Percentiles rank a stretch among this genome's conserved stretches.
These are phyloP conservation scores for maize (Zea mays) DNA, from an alignment of 176 grass and related monocot species.

Conservation along the genomic window Zm-B73-REFERENCE-NAM-5.0 NC_050096.1:51437001-51437500, in stretches of 20 bases:
- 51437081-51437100: conserved; percentile 61
- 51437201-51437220: conserved; percentile 77
- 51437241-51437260: neutral
- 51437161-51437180: conserved; percentile 55
- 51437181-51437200: conserved; percentile 49
- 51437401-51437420: conserved; percentile 83
- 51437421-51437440: conserved; percentile 93
- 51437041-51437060: conserved; percentile 88
- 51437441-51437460: conserved; percentile 89
- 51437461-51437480: conserved; percentile 88
- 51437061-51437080: conserved; percentile 76
- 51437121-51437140: conserved; percentile 89
- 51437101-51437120: conserved; percentile 91
- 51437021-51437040: conserved; percentile 77
- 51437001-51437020: conserved; percentile 97
- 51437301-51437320: conserved; percentile 59
- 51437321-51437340: conserved; percentile 89
- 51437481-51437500: conserved; percentile 89
- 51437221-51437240: neutral
- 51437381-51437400: conserved; percentile 96
- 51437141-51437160: conserved; percentile 69
- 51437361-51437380: conserved; percentile 78
- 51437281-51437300: neutral
- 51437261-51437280: neutral
- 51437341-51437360: conserved; percentile 83